Evolutionary conservation across 2,329 filamentous ascomycete species (phyloP).

Genomic region (Monosporascus sp.): DNA sequence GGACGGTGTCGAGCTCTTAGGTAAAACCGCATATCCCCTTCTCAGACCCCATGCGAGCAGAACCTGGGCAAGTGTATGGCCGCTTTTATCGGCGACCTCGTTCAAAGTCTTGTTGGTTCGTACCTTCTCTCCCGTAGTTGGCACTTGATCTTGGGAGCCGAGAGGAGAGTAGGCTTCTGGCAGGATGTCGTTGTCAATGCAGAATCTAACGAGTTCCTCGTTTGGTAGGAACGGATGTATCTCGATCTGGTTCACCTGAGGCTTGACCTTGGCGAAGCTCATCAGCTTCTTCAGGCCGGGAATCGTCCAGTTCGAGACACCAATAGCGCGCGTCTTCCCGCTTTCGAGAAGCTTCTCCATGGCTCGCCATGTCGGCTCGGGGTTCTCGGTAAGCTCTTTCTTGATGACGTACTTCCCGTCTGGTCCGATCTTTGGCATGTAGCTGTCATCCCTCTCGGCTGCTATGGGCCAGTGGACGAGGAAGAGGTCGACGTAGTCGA

Average conservation of each 20-base stretch:
- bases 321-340: conserved; percentile 33
- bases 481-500: conserved; percentile 53
- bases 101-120: conserved; percentile 54
- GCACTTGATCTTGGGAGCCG: conserved; percentile 65
- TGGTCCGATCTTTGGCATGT: conserved; percentile 38
- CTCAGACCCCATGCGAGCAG: conserved; percentile 61
- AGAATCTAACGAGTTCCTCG: conserved; percentile 47
- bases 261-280: conserved; percentile 32
- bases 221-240: conserved; percentile 43
- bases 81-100: conserved; percentile 51
- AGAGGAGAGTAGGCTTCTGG: conserved; percentile 46
- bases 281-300: conserved; percentile 34
- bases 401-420: conserved; percentile 45
- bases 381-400: conserved; percentile 61
- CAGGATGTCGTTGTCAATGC: conserved; percentile 45
- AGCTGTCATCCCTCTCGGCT: conserved; percentile 37
- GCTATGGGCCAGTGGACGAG: conserved; percentile 51
- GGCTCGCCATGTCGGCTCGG: conserved; percentile 55
- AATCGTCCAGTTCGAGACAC: conserved; percentile 42
- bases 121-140: conserved; percentile 62
- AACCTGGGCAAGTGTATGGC: conserved; percentile 55
- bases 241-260: conserved; percentile 41
- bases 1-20: conserved; percentile 63
- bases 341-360: conserved; percentile 43
- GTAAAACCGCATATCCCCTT: conserved; percentile 62